Evolutionary conservation across 345 rosid species (phyloP).

Genomic region (Populus tremula): DNA sequence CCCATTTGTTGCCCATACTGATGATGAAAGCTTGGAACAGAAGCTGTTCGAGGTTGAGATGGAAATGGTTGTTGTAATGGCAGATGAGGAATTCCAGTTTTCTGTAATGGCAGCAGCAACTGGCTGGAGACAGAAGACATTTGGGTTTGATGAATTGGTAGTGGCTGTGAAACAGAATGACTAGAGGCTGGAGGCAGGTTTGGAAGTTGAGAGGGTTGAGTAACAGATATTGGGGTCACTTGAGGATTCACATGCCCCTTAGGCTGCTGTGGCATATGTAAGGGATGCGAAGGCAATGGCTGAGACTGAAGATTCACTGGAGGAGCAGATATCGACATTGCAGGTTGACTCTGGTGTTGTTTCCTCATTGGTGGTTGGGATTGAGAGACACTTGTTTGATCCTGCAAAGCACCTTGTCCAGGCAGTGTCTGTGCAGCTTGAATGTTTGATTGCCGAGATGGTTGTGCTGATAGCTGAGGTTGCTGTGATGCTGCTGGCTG

Average conservation of each 20-base stretch:
- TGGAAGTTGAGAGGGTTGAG: slow-evolving; percentile 60
- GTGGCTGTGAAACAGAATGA: slow-evolving; percentile 58
- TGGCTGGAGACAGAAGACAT: slow-evolving; percentile 54
- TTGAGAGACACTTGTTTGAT: slow-evolving; percentile 49
- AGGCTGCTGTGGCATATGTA: slow-evolving; percentile 56
- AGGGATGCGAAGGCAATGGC: slow-evolving; percentile 50
- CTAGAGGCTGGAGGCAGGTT: slow-evolving; percentile 43
- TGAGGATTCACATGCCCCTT: slow-evolving; percentile 60
- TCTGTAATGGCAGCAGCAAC: slow-evolving; percentile 66
- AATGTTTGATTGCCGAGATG: slow-evolving; percentile 44
- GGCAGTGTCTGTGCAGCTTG: slow-evolving; percentile 48
- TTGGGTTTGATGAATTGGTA: slow-evolving; percentile 59
- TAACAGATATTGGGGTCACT: slow-evolving; percentile 41
- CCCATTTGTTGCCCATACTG: slow-evolving; percentile 66
- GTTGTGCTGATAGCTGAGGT: slow-evolving; percentile 57
- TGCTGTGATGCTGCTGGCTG: slow-evolving; percentile 51
- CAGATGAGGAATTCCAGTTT: slow-evolving; percentile 50
- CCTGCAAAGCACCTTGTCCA: slow-evolving; percentile 48
- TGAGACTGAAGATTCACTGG: slow-evolving; percentile 57
- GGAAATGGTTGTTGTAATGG: slow-evolving; percentile 62
- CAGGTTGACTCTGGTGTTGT: slow-evolving; percentile 53
- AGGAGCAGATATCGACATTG: slow-evolving; percentile 45
- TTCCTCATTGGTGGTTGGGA: slow-evolving; percentile 51
- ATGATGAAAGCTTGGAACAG: slow-evolving; percentile 55
- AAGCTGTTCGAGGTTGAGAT: slow-evolving; percentile 49